phyloP scores from a whole-genome alignment of 1,284 basidiomycete species.

The Apiotrichum brassicae region DNA sequence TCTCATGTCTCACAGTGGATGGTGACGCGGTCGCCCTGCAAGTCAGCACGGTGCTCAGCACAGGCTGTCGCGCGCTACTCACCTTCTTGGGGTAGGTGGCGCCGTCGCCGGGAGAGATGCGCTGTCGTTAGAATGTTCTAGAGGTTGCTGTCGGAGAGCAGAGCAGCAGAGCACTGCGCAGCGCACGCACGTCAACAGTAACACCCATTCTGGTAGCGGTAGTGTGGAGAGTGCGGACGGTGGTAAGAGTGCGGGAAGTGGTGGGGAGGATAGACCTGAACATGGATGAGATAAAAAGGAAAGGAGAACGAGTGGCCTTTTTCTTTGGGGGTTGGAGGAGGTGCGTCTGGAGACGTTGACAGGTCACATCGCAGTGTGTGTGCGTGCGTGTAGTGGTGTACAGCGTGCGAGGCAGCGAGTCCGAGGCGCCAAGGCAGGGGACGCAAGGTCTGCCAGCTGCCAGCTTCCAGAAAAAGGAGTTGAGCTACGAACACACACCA shows the following conservation, averaged over 20 bases:
- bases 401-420: too few species aligned
- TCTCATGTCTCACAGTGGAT: slow-evolving; percentile 48
- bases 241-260: slow-evolving; percentile 15
- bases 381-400: too few species aligned
- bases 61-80: background rate
- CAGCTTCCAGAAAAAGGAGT: too few species aligned
- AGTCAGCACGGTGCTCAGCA: background rate
- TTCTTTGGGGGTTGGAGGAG: too few species aligned
- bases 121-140: slow-evolving; percentile 17
- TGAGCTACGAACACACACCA: too few species aligned
- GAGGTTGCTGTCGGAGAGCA: too few species aligned
- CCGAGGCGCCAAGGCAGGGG: too few species aligned
- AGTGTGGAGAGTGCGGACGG: slow-evolving; percentile 31
- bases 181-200: slow-evolving; percentile 35
- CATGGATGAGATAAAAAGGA: slow-evolving; percentile 3
- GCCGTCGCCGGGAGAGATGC: slow-evolving; percentile 45
- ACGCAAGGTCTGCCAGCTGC: too few species aligned
- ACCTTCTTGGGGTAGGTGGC: slow-evolving; percentile 44
- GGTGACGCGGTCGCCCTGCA: slow-evolving; percentile 32
- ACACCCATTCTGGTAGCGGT: slow-evolving; percentile 47
- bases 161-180: background rate
- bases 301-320: background rate
- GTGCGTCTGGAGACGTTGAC: too few species aligned
- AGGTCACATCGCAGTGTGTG: too few species aligned
- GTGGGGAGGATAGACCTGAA: slow-evolving; percentile 13